Evolutionary conservation across 2,329 filamentous ascomycete species (phyloP).

Genomic region (Beauveria sp.): DNA sequence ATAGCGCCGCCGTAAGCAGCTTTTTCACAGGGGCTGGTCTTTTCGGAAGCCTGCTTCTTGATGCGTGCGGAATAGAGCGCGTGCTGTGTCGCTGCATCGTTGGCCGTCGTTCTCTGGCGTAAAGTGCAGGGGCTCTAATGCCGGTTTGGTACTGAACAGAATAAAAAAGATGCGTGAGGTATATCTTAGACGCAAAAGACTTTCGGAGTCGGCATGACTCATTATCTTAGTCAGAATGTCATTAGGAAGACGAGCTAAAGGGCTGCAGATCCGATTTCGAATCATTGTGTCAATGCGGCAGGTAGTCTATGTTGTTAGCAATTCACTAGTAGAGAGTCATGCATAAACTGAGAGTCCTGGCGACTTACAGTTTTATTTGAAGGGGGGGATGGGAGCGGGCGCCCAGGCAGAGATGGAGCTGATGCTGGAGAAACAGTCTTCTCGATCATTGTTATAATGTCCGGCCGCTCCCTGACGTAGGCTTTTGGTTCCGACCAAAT

Average conservation of each 20-base stretch:
- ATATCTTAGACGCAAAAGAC: not conserved
- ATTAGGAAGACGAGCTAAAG: not conserved
- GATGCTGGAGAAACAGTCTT: too few species aligned
- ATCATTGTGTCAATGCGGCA: not conserved
- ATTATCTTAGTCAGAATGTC: not conserved
- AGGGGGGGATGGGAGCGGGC: not conserved
- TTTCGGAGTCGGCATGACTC: not conserved
- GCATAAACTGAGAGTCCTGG: not conserved
- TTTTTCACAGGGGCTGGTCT: not conserved
- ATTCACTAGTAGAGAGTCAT: not conserved
- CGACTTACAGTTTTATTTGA: not conserved
- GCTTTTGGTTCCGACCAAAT: not conserved
- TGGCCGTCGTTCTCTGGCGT: not conserved
- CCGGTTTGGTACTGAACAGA: not conserved
- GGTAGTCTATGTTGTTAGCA: not conserved
- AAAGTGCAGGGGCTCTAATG: not conserved
- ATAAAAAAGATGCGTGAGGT: not conserved
- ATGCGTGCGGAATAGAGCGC: not conserved
- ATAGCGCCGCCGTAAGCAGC: not conserved
- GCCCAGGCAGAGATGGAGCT: not conserved
- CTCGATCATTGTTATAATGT: not conserved
- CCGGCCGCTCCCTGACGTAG: not conserved
- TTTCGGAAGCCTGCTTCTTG: not conserved
- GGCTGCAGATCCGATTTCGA: not conserved
- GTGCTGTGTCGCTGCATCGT: not conserved